Evolutionary conservation across 345 rosid species (phyloP), one percentile per base, ranked within the genome.

Genomic region (Arabidopsis arenosa): DNA sequence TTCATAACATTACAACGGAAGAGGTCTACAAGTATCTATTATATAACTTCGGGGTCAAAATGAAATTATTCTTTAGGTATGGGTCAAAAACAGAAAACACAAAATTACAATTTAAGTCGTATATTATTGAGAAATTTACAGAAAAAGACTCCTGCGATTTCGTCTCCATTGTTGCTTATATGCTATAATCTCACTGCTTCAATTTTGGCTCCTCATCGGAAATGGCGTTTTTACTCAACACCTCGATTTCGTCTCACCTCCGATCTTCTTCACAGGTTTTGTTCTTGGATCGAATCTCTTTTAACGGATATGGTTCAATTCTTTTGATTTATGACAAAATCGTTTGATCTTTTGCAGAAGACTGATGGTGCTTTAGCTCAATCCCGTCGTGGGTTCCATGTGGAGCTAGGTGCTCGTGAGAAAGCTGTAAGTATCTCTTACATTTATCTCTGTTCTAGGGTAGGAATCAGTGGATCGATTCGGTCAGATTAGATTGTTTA

Each of bases 371-470:
- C 82, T 2, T 35, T 85, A 26, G 75, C 85, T 43, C 72, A 80
- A 30, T 30, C 85, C n/a, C 87, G 85, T 43, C 96, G 99, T 4
- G 90, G 88, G 11, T 80, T 83, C 65, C 97, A 92, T 67, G 88
- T 90, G 39, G 92, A 88, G 49, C 88, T 80, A 0, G 99, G 97
- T 17, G 80, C 89, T 75, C 96, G 99, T 14, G 99, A 92, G 83
- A 85, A 89, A 89, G 91, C 97, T 81, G 99, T 95, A 72, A 84
- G 96, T 68, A 28, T 71, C 41, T 26, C 6, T 55, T 44, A 43
- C 28, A 37, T 10, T 15, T 48, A 56, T 66, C 54, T 53, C 36
- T 28, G 35, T 72, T 55, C 18, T 63, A 28, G 8, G 23, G 32
- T 56, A 70, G 8, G 36, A 47, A 71, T 64, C 39, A 56, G 1